Base-by-base conservation (phyloP, 768 basidiomycete genomes). In the Termitomyces sp. region DNA sequence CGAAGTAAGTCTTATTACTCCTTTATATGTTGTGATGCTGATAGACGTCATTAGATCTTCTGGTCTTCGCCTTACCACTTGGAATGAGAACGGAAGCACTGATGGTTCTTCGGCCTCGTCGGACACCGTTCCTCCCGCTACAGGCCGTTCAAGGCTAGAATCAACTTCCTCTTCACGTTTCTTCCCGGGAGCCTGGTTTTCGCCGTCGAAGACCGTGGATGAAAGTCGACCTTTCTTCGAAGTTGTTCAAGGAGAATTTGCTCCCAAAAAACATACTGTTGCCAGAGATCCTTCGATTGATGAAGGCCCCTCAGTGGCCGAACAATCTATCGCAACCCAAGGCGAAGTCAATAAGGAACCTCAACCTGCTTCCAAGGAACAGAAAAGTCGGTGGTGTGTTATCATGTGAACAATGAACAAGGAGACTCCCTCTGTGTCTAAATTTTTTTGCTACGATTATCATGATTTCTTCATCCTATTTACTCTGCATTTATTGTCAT, bases 161-260 rank as follows among this genome's bases (percentile, higher is more conserved):
- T 81, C 82, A 10, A 78, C 79, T 0, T 70, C 80, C 3, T 82
- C 82, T n/a, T 81, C 80, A 12, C 72, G 77, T 46, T 77, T 79
- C 68, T 80, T 83, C 75, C 81, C 80, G 9, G 82, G 82, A 34
- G 79, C 76, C 1, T 82, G 81, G 81, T 76, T 76, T 58, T 72
- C 73, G 10, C 60, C 68, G 21, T 63, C 74, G 25, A 77, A 74
- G 63, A 61, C 71, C 5, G 72, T 76, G 1, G 65, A 68, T 39
- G 73, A 77, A 61, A 75, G 72, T 44, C 68, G 79, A 44, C 63
- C 80, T 8, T 82, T 81, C 8, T 59, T 82, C 39, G 81, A 82
- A 54, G 69, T 73, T 51, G 81, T 80, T 12, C 67, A 71, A 53
- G 81, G 81, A 53, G 78, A 80, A 64, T 81, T 83, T 54, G 67